Evolutionary conservation across 2,329 filamentous ascomycete species (phyloP), one percentile per base, ranked within the genome.

Genomic region (Gnomoniopsis sp.): DNA sequence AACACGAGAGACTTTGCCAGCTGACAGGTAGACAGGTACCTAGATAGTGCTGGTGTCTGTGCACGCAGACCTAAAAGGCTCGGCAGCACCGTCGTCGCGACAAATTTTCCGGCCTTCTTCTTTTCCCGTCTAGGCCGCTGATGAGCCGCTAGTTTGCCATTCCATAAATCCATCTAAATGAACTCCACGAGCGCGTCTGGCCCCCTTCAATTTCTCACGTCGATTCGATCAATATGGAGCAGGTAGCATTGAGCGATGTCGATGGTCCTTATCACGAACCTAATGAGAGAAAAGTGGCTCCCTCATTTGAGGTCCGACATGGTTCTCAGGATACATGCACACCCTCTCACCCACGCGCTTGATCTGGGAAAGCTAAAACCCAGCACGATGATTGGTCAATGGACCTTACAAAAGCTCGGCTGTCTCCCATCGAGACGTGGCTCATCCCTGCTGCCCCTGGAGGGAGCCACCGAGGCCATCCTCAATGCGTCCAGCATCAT

Each of bases 221-320:
- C 49, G 49, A 52, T 26, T 38, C 19, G 34, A 26, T 22, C 36
- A 36, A 11, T 46, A 46, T n/a, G 43, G 26, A 34, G 23, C 22
- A 53, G 23, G 38, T 46, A 46, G 30, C 23, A 46, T 47, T 46
- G 12, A 3, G 21, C 46, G 21, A 43, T 26, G 38, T 22, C 26
- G 38, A 36, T 41, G 50, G 55, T 54, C 48, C 50, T 47, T 49
- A 54, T 49, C 59, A 52, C 43, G 47, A 58, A 49, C 51, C 34
- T 61, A 55, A 58, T 58, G 51, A 51, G 47, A 52, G 19, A 61
- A 57, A 55, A 61, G 59, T 61, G 59, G 59, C 41, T 26, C 59
- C 46, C 59, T 61, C 59, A 61, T 61, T 44, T 61, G 50, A 49
- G 47, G 38, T 55, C 51, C 36, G 50, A 49, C 46, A 33, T n/a